A percentile compares a stretch with the other conserved stretches of the same genome.
phyloP scores from a whole-genome alignment of 441 rosid species.

The Gossypium schwendimanii region DNA sequence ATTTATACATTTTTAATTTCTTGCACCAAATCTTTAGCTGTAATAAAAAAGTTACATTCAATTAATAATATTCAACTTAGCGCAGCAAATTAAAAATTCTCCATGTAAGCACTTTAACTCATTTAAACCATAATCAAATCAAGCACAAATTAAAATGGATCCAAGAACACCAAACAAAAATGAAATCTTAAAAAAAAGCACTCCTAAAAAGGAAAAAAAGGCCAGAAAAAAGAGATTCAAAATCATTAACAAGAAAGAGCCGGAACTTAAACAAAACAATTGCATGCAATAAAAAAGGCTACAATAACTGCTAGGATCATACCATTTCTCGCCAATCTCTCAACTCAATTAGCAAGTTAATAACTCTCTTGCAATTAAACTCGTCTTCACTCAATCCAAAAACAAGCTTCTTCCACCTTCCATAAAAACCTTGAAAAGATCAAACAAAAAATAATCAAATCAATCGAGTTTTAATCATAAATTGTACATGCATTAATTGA shows the following conservation, averaged over 20 bases:
- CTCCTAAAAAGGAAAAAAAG: neutral
- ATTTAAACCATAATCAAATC: neutral
- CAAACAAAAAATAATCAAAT: conserved; percentile 4
- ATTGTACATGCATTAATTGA: conserved; percentile 5
- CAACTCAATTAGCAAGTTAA: neutral
- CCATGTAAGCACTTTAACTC: neutral
- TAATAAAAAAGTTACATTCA: neutral
- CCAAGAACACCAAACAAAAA: neutral
- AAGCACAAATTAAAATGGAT: neutral
- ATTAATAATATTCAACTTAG: neutral
- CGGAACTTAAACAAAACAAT: neutral
- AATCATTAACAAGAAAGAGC: neutral
- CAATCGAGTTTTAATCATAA: conserved; percentile 13
- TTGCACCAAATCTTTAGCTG: neutral
- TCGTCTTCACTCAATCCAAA: conserved; percentile 1
- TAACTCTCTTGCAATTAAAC: conserved; percentile 1
- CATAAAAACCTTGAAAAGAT: neutral
- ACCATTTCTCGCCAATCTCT: conserved; percentile 18
- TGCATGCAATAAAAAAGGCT: neutral
- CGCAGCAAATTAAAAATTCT: neutral
- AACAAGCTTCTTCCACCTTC: neutral
- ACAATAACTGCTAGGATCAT: neutral
- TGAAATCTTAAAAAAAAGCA: neutral
- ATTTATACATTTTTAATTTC: neutral
- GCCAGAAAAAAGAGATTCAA: neutral